Evolutionary conservation across 2,329 filamentous ascomycete genomes (phyloP), one percentile per base, ranked within the genome.

Genomic region (Arthrinium puccinioides): DNA sequence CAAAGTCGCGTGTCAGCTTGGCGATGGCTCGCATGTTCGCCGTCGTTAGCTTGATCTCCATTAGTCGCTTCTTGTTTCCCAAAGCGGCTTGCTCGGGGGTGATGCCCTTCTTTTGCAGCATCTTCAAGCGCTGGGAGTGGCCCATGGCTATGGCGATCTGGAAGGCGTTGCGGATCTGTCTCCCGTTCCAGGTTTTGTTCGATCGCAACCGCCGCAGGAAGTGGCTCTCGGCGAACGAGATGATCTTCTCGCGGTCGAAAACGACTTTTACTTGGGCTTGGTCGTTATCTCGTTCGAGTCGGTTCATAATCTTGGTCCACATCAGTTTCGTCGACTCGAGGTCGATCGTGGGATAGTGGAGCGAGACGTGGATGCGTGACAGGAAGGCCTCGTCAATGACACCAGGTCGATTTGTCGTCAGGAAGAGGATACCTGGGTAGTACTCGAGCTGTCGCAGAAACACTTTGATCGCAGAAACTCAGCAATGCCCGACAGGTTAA

Each of bases 131-230:
- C 14, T 46, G 40, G 32, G 40, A 44, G 9, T 41, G 38, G 9
- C 44, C 45, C 25, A 48, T 27, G 7, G 45, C 44, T 18, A 46
- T 46, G 15, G 48, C 48, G 9, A 49, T 51, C 38, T 48, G 49
- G 42, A 55, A 42, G 1, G 47, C 48, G 33, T 53, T 55, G 15
- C 48, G 46, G 31, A 55, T 55, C 37, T 53, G 50, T 9, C 51
- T 43, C 14, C 47, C 51, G 38, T 54, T 54, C 47, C 27, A 51
- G 16, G 27, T 44, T 11, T 15, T 23, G 6, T 28, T 29, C 15
- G 29, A 41, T 29, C 32, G 27, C 13, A 23, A 16, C 10, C 43
- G 21, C 18, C 40, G 21, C 2, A 41, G 25, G 27, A 40, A 46
- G 27, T 46, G 42, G 18, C 33, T 26, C 19, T 38, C 32, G 2